Percentiles rank a stretch among this genome's conserved stretches.
phyloP scores from a whole-genome alignment of 495 filamentous ascomycete genomes.

The Penicillium nucicola region DNA sequence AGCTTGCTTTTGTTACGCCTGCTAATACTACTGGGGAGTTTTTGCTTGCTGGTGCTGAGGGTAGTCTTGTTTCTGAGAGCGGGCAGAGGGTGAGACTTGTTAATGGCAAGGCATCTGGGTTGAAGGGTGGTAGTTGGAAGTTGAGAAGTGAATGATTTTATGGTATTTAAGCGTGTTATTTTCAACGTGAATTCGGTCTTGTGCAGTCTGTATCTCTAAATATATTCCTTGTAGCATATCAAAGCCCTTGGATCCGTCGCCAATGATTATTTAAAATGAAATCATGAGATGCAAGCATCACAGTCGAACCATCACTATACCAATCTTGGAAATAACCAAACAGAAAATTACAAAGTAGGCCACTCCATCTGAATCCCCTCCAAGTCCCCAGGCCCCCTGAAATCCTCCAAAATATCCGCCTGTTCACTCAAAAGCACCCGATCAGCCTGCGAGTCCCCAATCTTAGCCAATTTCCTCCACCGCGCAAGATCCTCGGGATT shows the following conservation, averaged over 20 bases:
- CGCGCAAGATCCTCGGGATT: no score
- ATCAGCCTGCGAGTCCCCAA: slow-evolving; percentile 20
- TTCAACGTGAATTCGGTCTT: no score
- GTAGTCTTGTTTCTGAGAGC: background rate
- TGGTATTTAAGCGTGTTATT: background rate
- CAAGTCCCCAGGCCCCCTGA: slow-evolving; percentile 25
- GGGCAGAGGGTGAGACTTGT: background rate
- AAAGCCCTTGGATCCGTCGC: no score
- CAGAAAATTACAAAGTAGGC: no score
- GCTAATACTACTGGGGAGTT: background rate
- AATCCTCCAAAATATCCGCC: slow-evolving; percentile 29
- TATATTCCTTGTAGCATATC: no score
- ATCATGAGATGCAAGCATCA: no score
- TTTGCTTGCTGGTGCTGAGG: background rate
- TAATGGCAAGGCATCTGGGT: background rate
- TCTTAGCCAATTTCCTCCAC: no score
- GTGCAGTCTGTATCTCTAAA: no score
- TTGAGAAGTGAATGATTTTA: background rate
- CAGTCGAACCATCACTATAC: no score
- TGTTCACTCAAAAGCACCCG: slow-evolving; percentile 30
- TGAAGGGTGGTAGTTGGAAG: background rate
- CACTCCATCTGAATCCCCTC: no score
- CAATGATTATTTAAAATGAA: no score
- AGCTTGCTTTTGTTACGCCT: background rate
- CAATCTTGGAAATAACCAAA: no score